phyloP scores from a whole-genome alignment of 2,329 filamentous ascomycete species.

The Sporothrix dimorphospora region DNA sequence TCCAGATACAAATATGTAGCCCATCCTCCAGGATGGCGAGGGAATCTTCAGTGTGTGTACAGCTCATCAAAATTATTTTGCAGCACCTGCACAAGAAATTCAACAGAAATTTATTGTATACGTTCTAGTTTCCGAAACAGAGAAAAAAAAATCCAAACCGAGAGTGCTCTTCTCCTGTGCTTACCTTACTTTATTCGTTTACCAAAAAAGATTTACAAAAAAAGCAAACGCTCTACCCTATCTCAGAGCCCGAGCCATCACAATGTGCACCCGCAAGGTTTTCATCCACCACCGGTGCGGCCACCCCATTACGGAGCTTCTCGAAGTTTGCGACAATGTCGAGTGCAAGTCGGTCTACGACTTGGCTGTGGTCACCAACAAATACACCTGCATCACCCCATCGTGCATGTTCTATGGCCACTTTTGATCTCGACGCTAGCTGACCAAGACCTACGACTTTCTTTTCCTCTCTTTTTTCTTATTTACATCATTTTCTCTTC shows the following conservation, averaged over 20 bases:
- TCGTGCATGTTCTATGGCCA: conserved; percentile 39
- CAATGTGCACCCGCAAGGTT: conserved; percentile 39
- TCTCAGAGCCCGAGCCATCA: background rate
- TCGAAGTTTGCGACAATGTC: conserved; percentile 38
- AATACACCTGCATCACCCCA: conserved; percentile 40
- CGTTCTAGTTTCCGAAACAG: too few relatives aligned
- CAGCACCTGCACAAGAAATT: background rate
- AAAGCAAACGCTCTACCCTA: background rate
- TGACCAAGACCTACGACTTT: background rate
- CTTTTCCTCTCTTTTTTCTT: background rate
- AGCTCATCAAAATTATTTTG: background rate
- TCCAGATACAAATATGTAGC: conserved; percentile 25
- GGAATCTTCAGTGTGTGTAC: background rate
- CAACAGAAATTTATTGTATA: background rate
- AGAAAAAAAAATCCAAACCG: too few relatives aligned
- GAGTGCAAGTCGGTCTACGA: conserved; percentile 37
- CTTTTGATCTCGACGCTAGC: conserved; percentile 32
- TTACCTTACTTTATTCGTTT: too few relatives aligned
- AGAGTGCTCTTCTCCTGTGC: too few relatives aligned
- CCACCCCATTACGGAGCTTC: conserved; percentile 40
- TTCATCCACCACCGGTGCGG: conserved; percentile 42
- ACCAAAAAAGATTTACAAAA: too few relatives aligned
- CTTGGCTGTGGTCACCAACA: conserved; percentile 38
- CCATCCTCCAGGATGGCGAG: background rate
- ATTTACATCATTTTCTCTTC: background rate